Evolutionary conservation across 257 asterid species (phyloP).

Genomic region (Ophiorrhiza pumila): DNA sequence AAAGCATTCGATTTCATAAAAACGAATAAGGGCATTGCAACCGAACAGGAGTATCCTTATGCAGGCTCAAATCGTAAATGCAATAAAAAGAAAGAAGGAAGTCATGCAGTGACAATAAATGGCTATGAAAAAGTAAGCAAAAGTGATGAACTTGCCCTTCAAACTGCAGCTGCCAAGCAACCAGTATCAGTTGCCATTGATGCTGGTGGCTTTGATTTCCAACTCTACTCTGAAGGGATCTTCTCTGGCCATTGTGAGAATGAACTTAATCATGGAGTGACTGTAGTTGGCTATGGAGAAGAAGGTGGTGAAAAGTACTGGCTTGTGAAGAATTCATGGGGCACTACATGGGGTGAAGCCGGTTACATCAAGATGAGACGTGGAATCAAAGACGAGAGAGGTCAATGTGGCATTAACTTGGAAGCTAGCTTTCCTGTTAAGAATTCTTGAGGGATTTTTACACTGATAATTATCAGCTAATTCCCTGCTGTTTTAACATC

Average conservation of each 20-base stretch:
- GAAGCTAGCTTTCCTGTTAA: conserved; percentile 55
- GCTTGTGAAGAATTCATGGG: conserved; percentile 79
- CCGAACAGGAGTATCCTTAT: conserved; percentile 48
- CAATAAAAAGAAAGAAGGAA: conserved; percentile 10
- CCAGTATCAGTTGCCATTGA: conserved; percentile 67
- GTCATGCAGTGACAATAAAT: conserved; percentile 39
- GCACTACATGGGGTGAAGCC: conserved; percentile 50
- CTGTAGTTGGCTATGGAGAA: conserved; percentile 52
- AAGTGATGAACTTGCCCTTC: conserved; percentile 36
- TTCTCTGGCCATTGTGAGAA: conserved; percentile 42
- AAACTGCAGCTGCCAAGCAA: conserved; percentile 52
- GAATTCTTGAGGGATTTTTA: conserved; percentile 18
- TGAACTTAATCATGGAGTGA: conserved; percentile 49
- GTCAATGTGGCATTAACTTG: conserved; percentile 54
- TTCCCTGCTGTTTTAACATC: no score
- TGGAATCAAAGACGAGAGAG: conserved; percentile 20
- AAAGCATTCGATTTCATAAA: conserved; percentile 45
- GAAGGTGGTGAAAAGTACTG: conserved; percentile 43
- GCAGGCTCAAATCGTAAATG: conserved; percentile 37
- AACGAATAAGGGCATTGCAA: conserved; percentile 43
- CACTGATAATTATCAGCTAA: neutral
- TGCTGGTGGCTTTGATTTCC: conserved; percentile 39
- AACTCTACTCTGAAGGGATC: conserved; percentile 49
- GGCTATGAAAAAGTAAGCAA: conserved; percentile 37
- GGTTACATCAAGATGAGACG: conserved; percentile 55